These are phyloP conservation scores for Colletotrichum aenigma DNA, from an alignment of 2,329 filamentous ascomycete species.

Conservation along the genomic window DNA sequence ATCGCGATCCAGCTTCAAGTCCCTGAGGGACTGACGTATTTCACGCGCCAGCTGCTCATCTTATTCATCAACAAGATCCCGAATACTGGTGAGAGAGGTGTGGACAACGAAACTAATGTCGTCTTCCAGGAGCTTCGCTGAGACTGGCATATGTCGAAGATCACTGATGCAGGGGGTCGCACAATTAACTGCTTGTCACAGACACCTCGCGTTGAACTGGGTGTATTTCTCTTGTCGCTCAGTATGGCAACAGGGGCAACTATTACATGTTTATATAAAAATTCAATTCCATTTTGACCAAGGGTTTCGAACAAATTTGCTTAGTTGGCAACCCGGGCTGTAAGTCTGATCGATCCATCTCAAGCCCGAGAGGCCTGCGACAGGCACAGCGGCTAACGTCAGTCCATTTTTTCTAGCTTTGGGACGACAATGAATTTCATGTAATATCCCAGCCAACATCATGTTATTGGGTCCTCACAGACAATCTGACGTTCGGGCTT, in stretches of 20 bases:
- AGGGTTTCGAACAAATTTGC: neutral
- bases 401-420: neutral
- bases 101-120: rapidly evolving
- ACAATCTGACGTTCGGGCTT: neutral
- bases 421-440: neutral
- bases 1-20: neutral
- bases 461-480: neutral
- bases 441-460: neutral
- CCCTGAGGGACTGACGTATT: rapidly evolving
- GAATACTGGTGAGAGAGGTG: rapidly evolving
- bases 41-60: neutral
- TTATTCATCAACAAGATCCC: neutral
- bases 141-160: neutral
- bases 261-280: too few relatives aligned
- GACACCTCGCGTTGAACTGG: too few relatives aligned
- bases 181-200: too few relatives aligned
- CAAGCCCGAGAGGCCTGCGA: neutral
- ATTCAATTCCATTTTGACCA: too few relatives aligned
- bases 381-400: neutral
- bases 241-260: rapidly evolving
- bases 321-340: neutral
- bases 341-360: neutral
- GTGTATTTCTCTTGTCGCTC: too few relatives aligned
- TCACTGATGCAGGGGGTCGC: neutral
- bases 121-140: neutral